A percentile compares a stretch with the other conserved stretches of the same genome.
Conservation (phyloP, 164 flowering plant species). For the Euptelea pleiosperma region DNA sequence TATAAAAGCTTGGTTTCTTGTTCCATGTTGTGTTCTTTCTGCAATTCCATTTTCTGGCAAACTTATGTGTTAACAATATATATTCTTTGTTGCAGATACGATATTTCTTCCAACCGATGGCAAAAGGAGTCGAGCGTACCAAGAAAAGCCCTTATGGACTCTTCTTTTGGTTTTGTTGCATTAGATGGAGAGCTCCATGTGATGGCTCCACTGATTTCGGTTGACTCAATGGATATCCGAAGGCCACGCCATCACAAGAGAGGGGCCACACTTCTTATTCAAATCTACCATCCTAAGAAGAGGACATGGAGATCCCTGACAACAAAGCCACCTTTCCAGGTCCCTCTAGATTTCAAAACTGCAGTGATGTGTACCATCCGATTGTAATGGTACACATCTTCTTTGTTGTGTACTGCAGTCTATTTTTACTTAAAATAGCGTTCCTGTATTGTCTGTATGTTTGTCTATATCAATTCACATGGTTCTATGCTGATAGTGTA, state of each 20-base stretch:
- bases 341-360: conserved; percentile 50
- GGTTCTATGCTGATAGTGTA: not conserved
- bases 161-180: conserved; percentile 58
- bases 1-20: not conserved
- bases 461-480: not conserved
- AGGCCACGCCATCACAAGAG: conserved; percentile 44
- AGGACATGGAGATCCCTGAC: conserved; percentile 63
- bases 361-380: conserved; percentile 65
- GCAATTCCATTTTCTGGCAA: not conserved
- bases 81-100: conserved; percentile 43
- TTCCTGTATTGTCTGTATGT: not conserved
- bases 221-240: conserved; percentile 29
- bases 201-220: conserved; percentile 32
- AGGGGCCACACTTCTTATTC: conserved; percentile 40
- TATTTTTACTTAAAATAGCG: not conserved
- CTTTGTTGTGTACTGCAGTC: not conserved
- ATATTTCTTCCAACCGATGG: conserved; percentile 64
- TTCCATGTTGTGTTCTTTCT: not conserved
- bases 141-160: conserved; percentile 34
- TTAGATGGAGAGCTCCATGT: conserved; percentile 62
- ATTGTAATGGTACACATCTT: conserved; percentile 17
- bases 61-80: not conserved
- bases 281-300: conserved; percentile 63
- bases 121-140: conserved; percentile 62
- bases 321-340: conserved; percentile 51